Conservation (phyloP, 2,329 filamentous ascomycete genomes). For the Cercospora nicotianae region DNA sequence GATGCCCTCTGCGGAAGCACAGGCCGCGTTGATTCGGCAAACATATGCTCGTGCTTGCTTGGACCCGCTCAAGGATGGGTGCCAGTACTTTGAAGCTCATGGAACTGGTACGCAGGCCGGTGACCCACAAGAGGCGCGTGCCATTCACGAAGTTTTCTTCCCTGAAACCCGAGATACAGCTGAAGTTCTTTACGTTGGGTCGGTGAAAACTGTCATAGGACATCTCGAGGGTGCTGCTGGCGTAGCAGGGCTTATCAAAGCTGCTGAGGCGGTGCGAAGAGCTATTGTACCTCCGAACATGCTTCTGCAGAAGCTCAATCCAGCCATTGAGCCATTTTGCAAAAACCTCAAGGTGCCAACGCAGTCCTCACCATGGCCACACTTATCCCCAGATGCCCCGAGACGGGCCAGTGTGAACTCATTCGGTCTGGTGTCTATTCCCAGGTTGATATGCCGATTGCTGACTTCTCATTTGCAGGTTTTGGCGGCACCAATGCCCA, state of each 20-base stretch:
- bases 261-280: conserved; percentile 8
- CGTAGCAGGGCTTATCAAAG: conserved; percentile 50
- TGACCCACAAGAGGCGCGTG: too few relatives aligned
- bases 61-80: too few relatives aligned
- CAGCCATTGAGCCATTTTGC: conserved; percentile 32
- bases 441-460: background rate
- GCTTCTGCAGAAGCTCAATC: conserved; percentile 28
- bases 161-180: too few relatives aligned
- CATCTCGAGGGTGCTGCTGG: conserved; percentile 55
- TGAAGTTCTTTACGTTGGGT: too few relatives aligned
- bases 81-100: too few relatives aligned
- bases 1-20: conserved; percentile 34
- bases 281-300: conserved; percentile 20
- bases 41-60: too few relatives aligned
- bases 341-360: conserved; percentile 23
- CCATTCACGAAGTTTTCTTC: too few relatives aligned
- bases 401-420: conserved; percentile 24
- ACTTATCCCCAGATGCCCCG: background rate
- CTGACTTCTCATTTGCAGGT: background rate
- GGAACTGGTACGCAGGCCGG: too few relatives aligned
- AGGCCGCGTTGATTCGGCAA: too few relatives aligned
- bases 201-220: conserved; percentile 42
- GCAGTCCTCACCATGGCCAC: conserved; percentile 8
- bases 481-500: conserved; percentile 20
- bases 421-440: conserved; percentile 23